Conservation (phyloP, 2,329 filamentous ascomycete species). For the Cladosporium austrohemisphaericum region DNA sequence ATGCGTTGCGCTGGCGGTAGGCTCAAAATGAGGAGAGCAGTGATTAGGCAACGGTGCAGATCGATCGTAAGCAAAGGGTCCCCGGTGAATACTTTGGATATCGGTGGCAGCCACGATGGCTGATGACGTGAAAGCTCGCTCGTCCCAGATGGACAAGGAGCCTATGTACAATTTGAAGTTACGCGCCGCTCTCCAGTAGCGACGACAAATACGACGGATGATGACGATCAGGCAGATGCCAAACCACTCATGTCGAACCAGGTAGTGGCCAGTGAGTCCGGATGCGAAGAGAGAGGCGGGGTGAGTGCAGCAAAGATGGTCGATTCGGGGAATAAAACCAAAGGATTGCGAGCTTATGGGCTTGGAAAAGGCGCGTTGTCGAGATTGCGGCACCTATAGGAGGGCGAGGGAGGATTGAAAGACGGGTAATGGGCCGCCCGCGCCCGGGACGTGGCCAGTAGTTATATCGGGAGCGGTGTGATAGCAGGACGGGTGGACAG, state of each 20-base stretch:
- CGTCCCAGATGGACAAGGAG: conserved; percentile 12
- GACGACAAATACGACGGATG: neutral
- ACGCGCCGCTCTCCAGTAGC: conserved; percentile 10
- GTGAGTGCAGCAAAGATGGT: neutral
- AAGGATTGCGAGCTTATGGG: conserved; percentile 3
- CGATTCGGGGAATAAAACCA: conserved; percentile 1
- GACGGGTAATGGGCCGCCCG: conserved; percentile 15
- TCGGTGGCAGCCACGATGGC: conserved; percentile 14
- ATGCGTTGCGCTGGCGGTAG: neutral
- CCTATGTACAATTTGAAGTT: conserved; percentile 9
- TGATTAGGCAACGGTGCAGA: conserved; percentile 17
- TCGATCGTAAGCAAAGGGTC: conserved; percentile 17
- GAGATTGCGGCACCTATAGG: conserved; percentile 10
- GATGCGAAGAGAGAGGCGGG: conserved; percentile 4
- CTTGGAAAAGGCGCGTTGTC: conserved; percentile 5
- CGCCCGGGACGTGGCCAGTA: conserved; percentile 12
- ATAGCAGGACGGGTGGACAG: conserved; percentile 9
- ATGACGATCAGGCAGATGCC: neutral
- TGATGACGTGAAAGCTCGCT: conserved; percentile 8
- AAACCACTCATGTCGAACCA: conserved; percentile 9
- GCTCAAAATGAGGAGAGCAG: conserved; percentile 15
- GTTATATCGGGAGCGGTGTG: conserved; percentile 14
- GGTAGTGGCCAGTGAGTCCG: neutral
- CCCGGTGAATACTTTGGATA: conserved; percentile 20
- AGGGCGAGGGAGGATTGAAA: conserved; percentile 5